Base-by-base conservation (phyloP, 192 early-diverging fungal species). In the Dimargaris verticillata region DNA sequence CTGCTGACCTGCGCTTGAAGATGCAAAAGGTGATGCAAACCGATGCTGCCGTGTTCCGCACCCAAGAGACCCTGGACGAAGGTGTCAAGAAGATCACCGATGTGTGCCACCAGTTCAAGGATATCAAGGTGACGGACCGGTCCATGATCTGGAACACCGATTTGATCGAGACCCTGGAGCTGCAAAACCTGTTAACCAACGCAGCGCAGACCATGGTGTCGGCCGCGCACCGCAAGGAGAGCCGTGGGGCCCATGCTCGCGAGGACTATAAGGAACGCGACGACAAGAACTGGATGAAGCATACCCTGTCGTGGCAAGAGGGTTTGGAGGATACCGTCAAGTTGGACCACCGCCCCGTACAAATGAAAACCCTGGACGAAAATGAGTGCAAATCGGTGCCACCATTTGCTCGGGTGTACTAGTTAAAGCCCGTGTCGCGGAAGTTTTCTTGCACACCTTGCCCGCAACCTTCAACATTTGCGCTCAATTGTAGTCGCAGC, bases 11-110 rank as follows among this genome's bases (percentile, higher is more conserved):
- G 54, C 86, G 95, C 46, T 77, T 92, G 64, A 81, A 85, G 72
- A 98, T 98, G 95, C 95, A 98, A 74, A 92, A 92, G 79, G 80
- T 85, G 50, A 98, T 98, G 95, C 95, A 98, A 76, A 82, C 69
- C 72, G 85, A 98, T 70, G 95, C 95, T 12, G 92, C 95, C 61
- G 95, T 98, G 44, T 98, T 98, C 85, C 77, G 95, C 72, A 95
- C 89, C 24, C 84, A 98, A 72, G 68, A 75, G 5, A 78, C 82
- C 14, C 79, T 98, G 58, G 85, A 91, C 69, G 88, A 93, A 73
- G 95, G 93, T 71, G 83, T 83, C n/a, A 67, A 72, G 62, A 83
- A 81, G 73, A 94, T 98, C 72, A 83, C 84, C 64, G 70, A 85
- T 66, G 87, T 98, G 57, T 91, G 80, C 53, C 67, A 80, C 64